Evolutionary conservation across 1,284 basidiomycete genomes (phyloP), one percentile per base, ranked within the genome.

Genomic region (Coriolopsis trogii): DNA sequence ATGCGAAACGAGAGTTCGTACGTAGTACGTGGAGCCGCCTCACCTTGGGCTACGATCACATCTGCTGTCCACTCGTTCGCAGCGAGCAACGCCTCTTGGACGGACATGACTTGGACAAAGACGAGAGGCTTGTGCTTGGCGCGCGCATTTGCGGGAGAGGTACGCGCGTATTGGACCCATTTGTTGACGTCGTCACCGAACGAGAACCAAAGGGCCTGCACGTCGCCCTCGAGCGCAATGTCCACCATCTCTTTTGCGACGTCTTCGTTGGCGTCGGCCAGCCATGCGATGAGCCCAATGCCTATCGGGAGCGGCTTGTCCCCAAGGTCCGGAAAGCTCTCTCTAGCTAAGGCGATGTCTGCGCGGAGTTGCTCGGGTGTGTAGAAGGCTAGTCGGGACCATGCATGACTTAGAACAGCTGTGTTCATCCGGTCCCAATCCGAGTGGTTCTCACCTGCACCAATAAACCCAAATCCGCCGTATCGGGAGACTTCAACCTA

Each of bases 1-100:
- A 30, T 30, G 13, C 31, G 31, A 33, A 16, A 33, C 31, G 12
- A 13, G n/a, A n/a, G 15, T 3, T 6, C 4, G 33, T 7, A 13
- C 6, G 33, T 4, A 34, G 7, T 4, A 7, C n/a, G n/a, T 16
- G n/a, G 33, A 12, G 30, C 16, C 20, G 29, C 18, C 56, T 20
- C 59, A 87, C 88, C 88, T 84, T 91, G 89, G 10, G 79, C 85
- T 15, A 91, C 81, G 46, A 91, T 68, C 43, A 85, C 79, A 67
- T 91, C 89, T 6, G 73, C 82, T 59, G 81, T 77, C 81, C 84
- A 87, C 21, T 81, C 74, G 25, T 80, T 70, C n/a, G 74, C 66
- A 7, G 88, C 88, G 34, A 69, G 53, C n/a, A 75, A 66, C 12
- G 84, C 85, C 56, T 88, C 79, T 53, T 81, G 69, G 7, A 80